Evolutionary conservation across 2,329 filamentous ascomycete species (phyloP).

Genomic region (Parafenestella ontariensis): DNA sequence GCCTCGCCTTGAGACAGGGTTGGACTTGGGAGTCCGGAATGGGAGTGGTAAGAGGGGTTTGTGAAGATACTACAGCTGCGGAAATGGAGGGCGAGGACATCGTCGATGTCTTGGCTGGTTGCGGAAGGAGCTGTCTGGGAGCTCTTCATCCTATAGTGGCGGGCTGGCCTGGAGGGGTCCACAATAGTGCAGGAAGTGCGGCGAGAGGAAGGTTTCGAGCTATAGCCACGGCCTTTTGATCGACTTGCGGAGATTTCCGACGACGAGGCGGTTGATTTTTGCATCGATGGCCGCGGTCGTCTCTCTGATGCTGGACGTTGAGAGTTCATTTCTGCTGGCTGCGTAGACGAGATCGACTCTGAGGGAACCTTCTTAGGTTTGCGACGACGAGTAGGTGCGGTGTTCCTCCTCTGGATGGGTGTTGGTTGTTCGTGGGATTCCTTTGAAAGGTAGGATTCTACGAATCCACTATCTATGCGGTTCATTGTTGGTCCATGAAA

Average conservation of each 20-base stretch:
- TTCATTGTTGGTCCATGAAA: constrained; percentile 41
- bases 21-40: constrained; percentile 28
- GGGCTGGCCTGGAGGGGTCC: constrained; percentile 43
- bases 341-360: constrained; percentile 5
- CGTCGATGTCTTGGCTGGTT: constrained; percentile 45
- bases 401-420: constrained; percentile 32
- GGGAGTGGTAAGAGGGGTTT: constrained; percentile 37
- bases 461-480: constrained; percentile 44
- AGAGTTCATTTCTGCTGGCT: constrained; percentile 17
- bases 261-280: constrained; percentile 38
- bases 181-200: constrained; percentile 45
- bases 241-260: constrained; percentile 37
- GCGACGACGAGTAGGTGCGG: constrained; percentile 26
- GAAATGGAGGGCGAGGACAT: constrained; percentile 49
- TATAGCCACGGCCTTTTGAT: constrained; percentile 35
- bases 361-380: constrained; percentile 19
- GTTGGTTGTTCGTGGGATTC: constrained; percentile 19
- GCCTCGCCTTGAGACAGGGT: constrained; percentile 27
- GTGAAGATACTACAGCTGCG: constrained; percentile 48
- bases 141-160: constrained; percentile 46
- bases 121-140: constrained; percentile 34
- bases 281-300: constrained; percentile 28
- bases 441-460: constrained; percentile 30
- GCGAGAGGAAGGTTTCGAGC: constrained; percentile 44
- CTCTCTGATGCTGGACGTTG: constrained; percentile 36